Percentiles rank a stretch among this genome's conserved stretches.
Conservation (phyloP, 1,284 basidiomycete species). For the Anthracocystis panici-leucophaei region DNA sequence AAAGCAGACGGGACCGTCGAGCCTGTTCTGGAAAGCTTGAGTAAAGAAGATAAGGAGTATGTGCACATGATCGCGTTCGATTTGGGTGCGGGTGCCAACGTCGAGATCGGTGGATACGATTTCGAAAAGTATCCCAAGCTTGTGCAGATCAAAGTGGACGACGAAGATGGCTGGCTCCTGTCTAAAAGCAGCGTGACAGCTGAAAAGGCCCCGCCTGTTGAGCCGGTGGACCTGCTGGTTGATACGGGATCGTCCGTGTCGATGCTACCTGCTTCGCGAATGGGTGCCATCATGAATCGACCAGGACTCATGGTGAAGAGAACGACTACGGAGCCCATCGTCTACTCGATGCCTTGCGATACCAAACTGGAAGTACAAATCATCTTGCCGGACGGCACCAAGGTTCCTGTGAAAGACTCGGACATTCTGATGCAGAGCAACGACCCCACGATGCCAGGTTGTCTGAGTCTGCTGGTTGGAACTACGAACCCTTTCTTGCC, state of each 20-base stretch:
- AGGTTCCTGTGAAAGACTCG: constrained; percentile 21
- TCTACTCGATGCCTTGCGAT: constrained; percentile 40
- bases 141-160: constrained; percentile 15
- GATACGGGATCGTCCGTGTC: constrained; percentile 44
- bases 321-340: constrained; percentile 27
- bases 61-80: constrained; percentile 22
- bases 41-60: constrained; percentile 6
- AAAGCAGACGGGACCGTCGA: constrained; percentile 10
- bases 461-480: constrained; percentile 34
- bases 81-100: constrained; percentile 10
- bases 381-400: constrained; percentile 28
- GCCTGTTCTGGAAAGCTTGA: constrained; percentile 19
- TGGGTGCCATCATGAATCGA: constrained; percentile 37
- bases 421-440: constrained; percentile 46
- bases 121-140: constrained; percentile 26
- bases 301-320: constrained; percentile 21
- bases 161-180: constrained; percentile 31
- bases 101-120: constrained; percentile 43
- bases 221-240: constrained; percentile 22
- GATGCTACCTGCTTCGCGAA: constrained; percentile 28
- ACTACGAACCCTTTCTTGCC: constrained; percentile 37
- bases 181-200: constrained; percentile 19
- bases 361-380: constrained; percentile 34
- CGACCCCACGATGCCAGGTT: constrained; percentile 37
- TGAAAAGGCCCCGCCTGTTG: constrained; percentile 1